Percentiles rank a stretch among this genome's conserved stretches.
Evolutionary conservation across 2,329 filamentous ascomycete species (phyloP).

Genomic region (Fusarium camptoceras): DNA sequence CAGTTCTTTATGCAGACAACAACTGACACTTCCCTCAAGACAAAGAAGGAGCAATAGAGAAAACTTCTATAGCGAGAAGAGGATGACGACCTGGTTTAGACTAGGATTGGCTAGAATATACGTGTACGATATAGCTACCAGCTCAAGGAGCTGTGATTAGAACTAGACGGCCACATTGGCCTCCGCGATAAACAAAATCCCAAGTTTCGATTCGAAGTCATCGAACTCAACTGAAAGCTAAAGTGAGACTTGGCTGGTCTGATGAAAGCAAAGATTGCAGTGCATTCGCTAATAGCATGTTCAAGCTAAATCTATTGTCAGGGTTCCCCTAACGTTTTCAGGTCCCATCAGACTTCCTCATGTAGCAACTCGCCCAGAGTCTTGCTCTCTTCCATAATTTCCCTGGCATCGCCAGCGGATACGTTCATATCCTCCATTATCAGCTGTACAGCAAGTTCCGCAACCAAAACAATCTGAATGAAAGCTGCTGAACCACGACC

Average conservation of each 20-base stretch:
- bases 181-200: constrained; percentile 23
- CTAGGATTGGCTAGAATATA: constrained; percentile 48
- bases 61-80: constrained; percentile 29
- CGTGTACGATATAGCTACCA: constrained; percentile 44
- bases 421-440: constrained; percentile 68
- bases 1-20: constrained; percentile 70
- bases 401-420: constrained; percentile 56
- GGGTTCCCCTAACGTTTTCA: background rate
- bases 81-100: constrained; percentile 29
- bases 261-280: constrained; percentile 9
- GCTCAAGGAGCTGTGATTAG: constrained; percentile 36
- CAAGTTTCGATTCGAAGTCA: constrained; percentile 22
- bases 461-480: constrained; percentile 80
- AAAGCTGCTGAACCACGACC: constrained; percentile 75
- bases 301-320: background rate
- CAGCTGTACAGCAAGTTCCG: constrained; percentile 70
- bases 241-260: background rate
- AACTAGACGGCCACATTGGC: constrained; percentile 39
- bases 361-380: constrained; percentile 75
- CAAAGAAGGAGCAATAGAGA: constrained; percentile 67
- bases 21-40: constrained; percentile 52
- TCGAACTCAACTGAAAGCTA: background rate
- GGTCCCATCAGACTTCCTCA: constrained; percentile 60
- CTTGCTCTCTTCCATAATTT: constrained; percentile 74
- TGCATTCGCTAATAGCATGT: constrained; percentile 19